Conservation (phyloP, 768 basidiomycete genomes). For the Hericium alpestre region DNA sequence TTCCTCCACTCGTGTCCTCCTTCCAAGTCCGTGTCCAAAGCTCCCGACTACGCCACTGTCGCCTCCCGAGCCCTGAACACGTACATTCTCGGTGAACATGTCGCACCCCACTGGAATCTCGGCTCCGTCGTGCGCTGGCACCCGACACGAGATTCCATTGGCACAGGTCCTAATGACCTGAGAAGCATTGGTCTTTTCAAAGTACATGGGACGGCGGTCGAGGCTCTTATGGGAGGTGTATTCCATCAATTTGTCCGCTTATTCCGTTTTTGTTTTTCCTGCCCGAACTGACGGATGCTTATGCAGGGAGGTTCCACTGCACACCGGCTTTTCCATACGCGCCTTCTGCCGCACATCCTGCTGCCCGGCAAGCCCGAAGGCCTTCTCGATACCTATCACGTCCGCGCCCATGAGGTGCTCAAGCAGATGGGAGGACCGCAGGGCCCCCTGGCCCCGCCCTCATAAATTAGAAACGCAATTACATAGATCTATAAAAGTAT, state of each 20-base stretch:
- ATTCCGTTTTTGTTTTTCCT: not conserved
- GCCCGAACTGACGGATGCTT: not conserved
- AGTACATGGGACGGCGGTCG: slow-evolving; percentile 66
- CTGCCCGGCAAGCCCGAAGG: slow-evolving; percentile 18
- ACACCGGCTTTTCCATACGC: slow-evolving; percentile 32
- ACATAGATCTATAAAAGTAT: not conserved
- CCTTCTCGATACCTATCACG: slow-evolving; percentile 34
- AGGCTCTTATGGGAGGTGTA: slow-evolving; percentile 66
- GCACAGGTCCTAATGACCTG: slow-evolving; percentile 25
- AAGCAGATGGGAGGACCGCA: slow-evolving; percentile 40
- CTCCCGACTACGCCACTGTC: slow-evolving; percentile 49
- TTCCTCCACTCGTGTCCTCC: slow-evolving; percentile 50
- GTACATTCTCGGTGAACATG: slow-evolving; percentile 59
- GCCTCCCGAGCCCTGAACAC: slow-evolving; percentile 51
- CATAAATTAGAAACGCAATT: not conserved
- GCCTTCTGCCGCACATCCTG: slow-evolving; percentile 28
- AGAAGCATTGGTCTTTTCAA: slow-evolving; percentile 61
- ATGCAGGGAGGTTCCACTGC: slow-evolving; percentile 28
- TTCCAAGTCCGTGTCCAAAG: slow-evolving; percentile 26
- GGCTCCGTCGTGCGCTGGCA: slow-evolving; percentile 64
- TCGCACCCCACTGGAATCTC: slow-evolving; percentile 68
- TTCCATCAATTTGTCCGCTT: slow-evolving; percentile 63
- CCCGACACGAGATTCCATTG: slow-evolving; percentile 16
- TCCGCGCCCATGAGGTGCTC: slow-evolving; percentile 32
- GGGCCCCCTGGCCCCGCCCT: not conserved